phyloP scores from a whole-genome alignment of 2,329 filamentous ascomycete species.

The Cladosporium phlei region DNA sequence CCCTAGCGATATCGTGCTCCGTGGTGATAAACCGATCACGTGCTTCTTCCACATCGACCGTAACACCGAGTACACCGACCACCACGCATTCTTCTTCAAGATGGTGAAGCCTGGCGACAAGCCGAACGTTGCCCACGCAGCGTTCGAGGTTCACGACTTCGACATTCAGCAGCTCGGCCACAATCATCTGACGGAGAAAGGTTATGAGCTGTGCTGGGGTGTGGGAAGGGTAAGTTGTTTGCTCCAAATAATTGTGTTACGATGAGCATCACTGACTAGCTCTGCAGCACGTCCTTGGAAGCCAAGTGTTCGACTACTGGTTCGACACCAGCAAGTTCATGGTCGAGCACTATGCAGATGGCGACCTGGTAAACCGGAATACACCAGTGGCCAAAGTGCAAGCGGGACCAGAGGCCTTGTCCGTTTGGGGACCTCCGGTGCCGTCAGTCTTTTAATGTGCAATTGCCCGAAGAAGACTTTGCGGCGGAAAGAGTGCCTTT shows the following conservation, averaged over 20 bases:
- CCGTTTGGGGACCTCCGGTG: conserved; percentile 15
- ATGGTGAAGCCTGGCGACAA: conserved; percentile 18
- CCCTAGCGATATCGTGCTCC: conserved; percentile 41
- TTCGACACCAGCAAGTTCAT: conserved; percentile 59
- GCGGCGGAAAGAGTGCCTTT: too few species aligned
- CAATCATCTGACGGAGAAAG: conserved; percentile 58
- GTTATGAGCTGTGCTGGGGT: conserved; percentile 49
- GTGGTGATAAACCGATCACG: conserved; percentile 37
- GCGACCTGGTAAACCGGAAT: conserved; percentile 58
- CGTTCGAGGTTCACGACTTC: conserved; percentile 66
- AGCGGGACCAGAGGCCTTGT: conserved; percentile 28
- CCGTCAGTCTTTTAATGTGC: conserved; percentile 1
- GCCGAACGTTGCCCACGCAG: conserved; percentile 60
- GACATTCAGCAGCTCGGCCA: conserved; percentile 65
- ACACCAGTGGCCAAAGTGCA: conserved; percentile 41
- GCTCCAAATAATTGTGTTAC: too few species aligned
- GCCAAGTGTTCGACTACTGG: conserved; percentile 63
- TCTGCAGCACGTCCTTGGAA: conserved; percentile 3
- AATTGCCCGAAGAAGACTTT: too few species aligned
- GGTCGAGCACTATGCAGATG: conserved; percentile 56
- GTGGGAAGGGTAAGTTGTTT: conserved; percentile 63
- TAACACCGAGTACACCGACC: conserved; percentile 45
- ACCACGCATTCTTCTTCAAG: conserved; percentile 51
- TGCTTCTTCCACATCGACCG: conserved; percentile 53
- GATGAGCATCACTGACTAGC: background rate